Evolutionary conservation across 2,329 filamentous ascomycete genomes (phyloP), one percentile per base, ranked within the genome.

Genomic region (Venturia aucupariae): DNA sequence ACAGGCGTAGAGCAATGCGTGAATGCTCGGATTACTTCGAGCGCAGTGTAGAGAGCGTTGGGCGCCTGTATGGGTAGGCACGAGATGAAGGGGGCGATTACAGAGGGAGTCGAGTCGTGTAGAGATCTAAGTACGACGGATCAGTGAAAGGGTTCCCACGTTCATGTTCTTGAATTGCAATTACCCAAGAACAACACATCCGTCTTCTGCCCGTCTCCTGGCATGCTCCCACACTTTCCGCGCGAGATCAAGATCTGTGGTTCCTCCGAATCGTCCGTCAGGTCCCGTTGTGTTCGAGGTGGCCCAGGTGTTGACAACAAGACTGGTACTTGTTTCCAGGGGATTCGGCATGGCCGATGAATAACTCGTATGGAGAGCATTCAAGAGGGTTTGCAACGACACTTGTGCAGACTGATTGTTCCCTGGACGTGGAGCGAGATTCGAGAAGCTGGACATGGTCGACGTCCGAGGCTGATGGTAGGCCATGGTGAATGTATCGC

Each of bases 281-380:
- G 84, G 82, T 46, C 87, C 85, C 30, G 84, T 79, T 69, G 89
- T 89, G 35, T 85, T 82, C 22, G 90, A 82, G 3, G 90, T 96
- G 63, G 94, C 83, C 92, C 92, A 97, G 65, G 92, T 97, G 78
- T 97, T 97, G 68, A 97, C 91, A 0, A 94, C 92, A 46, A 97
- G 76, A 74, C 91, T 96, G 42, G 92, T 94, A 69, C 90, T 91
- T 60, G 92, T 87, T 76, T 99, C 94, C 57, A 99, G 84, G 67
- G 83, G 82, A 74, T 96, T 94, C n/a, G 93, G 86, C 71, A 91
- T 86, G 38, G 86, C 87, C 3, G 89, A 86, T 60, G 90, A 84
- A 76, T 96, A 97, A 72, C 90, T 88, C 70, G 90, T 92, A 78
- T 99, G 94, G 57, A 97, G 83, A 64, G 90, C 86, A 77, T 97